A percentile compares a stretch with the other conserved stretches of the same genome.
phyloP scores from a whole-genome alignment of 2,329 filamentous ascomycete species.

The Geosmithia flava region DNA sequence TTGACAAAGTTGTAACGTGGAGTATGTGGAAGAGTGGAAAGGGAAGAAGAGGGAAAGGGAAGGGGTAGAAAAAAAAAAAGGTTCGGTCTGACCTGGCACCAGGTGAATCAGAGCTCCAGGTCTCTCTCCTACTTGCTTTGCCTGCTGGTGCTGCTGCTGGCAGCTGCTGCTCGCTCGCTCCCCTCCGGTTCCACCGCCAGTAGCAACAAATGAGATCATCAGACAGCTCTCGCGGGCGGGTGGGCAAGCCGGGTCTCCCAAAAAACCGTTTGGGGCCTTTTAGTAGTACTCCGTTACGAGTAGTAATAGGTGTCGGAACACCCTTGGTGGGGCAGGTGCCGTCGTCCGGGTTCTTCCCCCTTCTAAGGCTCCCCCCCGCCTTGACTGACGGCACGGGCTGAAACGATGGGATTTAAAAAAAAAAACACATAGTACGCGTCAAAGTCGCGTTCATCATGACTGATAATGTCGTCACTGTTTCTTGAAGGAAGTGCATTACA shows the following conservation, averaged over 20 bases:
- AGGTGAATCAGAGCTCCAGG: neutral
- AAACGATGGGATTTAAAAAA: no score
- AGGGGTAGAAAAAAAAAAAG: neutral
- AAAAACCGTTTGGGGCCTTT: neutral
- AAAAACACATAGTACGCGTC: no score
- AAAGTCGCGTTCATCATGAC: conserved; percentile 4
- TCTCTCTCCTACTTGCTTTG: neutral
- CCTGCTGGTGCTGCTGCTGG: neutral
- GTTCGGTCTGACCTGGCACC: neutral
- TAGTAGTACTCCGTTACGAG: no score
- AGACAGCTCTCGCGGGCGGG: no score
- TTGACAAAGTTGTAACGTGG: neutral
- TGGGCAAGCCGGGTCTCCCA: no score
- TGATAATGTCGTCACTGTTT: neutral
- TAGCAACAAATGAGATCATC: conserved; percentile 15
- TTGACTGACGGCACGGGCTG: no score
- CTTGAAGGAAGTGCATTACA: no score
- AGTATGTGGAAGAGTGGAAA: no score
- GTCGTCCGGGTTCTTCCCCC: neutral
- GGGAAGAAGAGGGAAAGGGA: neutral
- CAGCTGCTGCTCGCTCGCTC: no score
- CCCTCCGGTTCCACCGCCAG: neutral
- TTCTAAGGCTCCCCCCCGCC: no score
- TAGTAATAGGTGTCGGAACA: no score
- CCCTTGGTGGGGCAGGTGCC: conserved; percentile 11